These are phyloP conservation scores for Xylariaceae sp. DNA, from an alignment of 2,329 filamentous ascomycete species.

Conservation along the genomic window DNA sequence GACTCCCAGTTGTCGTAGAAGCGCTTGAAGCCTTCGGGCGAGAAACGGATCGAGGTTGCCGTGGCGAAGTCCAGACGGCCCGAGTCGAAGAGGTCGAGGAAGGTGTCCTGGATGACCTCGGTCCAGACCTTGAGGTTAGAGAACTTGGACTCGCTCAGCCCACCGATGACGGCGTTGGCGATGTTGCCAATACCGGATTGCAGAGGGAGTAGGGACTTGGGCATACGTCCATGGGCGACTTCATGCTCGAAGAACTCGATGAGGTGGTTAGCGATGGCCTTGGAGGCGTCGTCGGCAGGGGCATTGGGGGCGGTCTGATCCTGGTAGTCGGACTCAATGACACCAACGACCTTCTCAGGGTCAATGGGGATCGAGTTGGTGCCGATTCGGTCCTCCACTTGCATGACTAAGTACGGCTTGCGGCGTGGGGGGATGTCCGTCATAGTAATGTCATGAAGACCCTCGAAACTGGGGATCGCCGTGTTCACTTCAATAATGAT, in stretches of 20 bases:
- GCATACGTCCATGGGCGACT: constrained; percentile 70
- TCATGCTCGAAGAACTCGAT: constrained; percentile 84
- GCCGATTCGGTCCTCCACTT: constrained; percentile 80
- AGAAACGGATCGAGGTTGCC: constrained; percentile 85
- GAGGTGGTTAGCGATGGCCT: constrained; percentile 68
- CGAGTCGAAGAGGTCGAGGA: constrained; percentile 86
- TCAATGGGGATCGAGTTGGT: constrained; percentile 77
- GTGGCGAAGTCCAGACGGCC: constrained; percentile 86
- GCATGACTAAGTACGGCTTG: constrained; percentile 82
- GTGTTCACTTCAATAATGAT: constrained; percentile 93
- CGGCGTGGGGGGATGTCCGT: constrained; percentile 74
- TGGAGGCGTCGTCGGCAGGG: constrained; percentile 66
- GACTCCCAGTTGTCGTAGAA: constrained; percentile 82
- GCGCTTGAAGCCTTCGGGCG: constrained; percentile 81
- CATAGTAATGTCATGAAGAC: constrained; percentile 85
- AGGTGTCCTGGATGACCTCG: constrained; percentile 86
- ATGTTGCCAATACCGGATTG: constrained; percentile 92
- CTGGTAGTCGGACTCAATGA: constrained; percentile 79
- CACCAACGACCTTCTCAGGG: constrained; percentile 74
- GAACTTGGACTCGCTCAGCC: constrained; percentile 75
- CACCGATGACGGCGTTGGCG: constrained; percentile 84
- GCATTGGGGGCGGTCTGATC: constrained; percentile 70
- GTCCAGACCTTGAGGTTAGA: constrained; percentile 88
- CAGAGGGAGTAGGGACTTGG: constrained; percentile 68
- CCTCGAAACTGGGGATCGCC: constrained; percentile 74